phyloP scores from a whole-genome alignment of 345 rosid species.

The Salix caprea region DNA sequence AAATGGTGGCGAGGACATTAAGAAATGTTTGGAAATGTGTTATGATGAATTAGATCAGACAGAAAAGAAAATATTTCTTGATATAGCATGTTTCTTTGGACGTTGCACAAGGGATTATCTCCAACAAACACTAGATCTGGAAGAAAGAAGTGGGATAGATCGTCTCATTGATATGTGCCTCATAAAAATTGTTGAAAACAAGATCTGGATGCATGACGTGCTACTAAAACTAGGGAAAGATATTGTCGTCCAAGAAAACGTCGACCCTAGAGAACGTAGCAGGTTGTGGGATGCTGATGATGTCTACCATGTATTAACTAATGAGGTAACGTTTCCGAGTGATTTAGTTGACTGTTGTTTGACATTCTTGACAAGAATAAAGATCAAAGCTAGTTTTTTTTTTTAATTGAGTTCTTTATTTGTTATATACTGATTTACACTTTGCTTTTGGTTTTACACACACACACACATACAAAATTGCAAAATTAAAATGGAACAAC shows the following conservation, averaged over 20 bases:
- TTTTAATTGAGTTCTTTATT: too few relatives aligned
- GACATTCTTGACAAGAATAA: too few relatives aligned
- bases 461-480: too few relatives aligned
- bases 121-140: neutral
- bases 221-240: neutral
- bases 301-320: too few relatives aligned
- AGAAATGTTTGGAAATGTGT: neutral
- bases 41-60: neutral
- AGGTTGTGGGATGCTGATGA: too few relatives aligned
- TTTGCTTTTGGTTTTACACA: too few relatives aligned
- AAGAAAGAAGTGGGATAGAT: neutral
- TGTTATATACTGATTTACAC: too few relatives aligned
- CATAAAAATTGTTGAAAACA: neutral
- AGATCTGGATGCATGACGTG: neutral
- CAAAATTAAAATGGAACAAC: too few relatives aligned
- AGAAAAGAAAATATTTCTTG: constrained; percentile 7
- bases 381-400: too few relatives aligned
- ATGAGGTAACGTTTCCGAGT: too few relatives aligned
- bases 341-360: too few relatives aligned
- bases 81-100: constrained; percentile 12
- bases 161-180: constrained; percentile 1
- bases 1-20: neutral
- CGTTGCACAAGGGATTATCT: neutral
- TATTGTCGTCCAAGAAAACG: neutral
- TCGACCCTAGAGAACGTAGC: neutral